Percentiles rank a stretch among this genome's conserved stretches.
phyloP scores from a whole-genome alignment of 1,284 basidiomycete genomes.

The Melampsora occidentalis region DNA sequence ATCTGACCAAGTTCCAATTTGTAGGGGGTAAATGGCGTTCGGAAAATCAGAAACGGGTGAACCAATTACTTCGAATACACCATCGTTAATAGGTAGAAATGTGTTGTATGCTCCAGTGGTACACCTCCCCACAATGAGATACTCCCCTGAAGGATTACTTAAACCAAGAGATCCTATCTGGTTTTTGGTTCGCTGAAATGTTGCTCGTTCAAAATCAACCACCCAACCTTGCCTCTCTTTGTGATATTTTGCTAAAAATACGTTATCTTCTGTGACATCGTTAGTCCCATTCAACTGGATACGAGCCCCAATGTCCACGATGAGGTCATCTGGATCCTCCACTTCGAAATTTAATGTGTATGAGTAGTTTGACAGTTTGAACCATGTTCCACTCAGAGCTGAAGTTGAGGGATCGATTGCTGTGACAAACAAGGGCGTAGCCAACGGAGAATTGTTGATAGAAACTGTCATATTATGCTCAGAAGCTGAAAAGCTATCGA shows the following conservation, averaged over 20 bases:
- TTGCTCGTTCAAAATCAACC: background rate
- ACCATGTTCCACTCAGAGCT: slow-evolving; percentile 2
- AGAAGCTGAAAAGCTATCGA: background rate
- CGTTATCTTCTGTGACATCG: background rate
- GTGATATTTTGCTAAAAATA: slow-evolving; percentile 12
- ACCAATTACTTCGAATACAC: slow-evolving; percentile 1
- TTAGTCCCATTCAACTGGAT: background rate
- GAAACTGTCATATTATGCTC: background rate
- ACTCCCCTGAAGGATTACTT: slow-evolving; percentile 11
- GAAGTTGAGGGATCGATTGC: slow-evolving; percentile 13
- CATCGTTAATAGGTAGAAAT: background rate
- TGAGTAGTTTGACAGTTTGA: background rate
- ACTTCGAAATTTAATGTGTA: slow-evolving; percentile 4
- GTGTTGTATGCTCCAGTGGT: slow-evolving; percentile 3
- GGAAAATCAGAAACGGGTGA: background rate
- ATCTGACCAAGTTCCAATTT: slow-evolving; percentile 15
- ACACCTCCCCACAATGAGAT: background rate
- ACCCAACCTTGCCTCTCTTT: slow-evolving; percentile 7
- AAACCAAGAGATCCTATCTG: background rate
- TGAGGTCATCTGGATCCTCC: slow-evolving; percentile 5
- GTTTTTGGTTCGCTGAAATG: background rate
- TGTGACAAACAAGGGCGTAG: background rate
- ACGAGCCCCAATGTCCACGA: slow-evolving; percentile 1
- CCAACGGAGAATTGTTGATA: background rate
- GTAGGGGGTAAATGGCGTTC: slow-evolving; percentile 1